phyloP scores from a whole-genome alignment of 108 stramenopile species.

The Epipyxis sp. region DNA sequence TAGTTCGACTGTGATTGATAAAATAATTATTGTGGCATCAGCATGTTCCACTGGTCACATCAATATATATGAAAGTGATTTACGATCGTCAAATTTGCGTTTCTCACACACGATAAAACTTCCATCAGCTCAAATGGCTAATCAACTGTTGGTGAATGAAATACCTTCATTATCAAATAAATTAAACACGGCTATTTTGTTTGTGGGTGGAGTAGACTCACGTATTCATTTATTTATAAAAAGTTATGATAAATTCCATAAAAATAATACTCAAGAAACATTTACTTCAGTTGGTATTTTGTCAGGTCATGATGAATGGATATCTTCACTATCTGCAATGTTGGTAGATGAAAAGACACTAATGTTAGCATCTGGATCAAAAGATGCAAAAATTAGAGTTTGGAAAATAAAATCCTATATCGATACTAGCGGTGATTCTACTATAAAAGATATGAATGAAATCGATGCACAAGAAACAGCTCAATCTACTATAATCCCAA shows the following conservation, averaged over 20 bases:
- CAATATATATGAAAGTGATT: too few species aligned
- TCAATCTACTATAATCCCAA: neutral
- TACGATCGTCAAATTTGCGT: too few species aligned
- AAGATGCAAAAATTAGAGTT: conserved; percentile 15
- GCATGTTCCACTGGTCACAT: too few species aligned
- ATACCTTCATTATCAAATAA: too few species aligned
- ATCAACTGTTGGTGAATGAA: too few species aligned
- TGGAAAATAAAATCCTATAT: conserved; percentile 3
- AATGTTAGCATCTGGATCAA: conserved; percentile 26
- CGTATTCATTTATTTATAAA: neutral
- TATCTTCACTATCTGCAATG: neutral
- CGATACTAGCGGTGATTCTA: neutral
- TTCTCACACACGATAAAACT: too few species aligned
- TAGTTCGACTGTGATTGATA: too few species aligned
- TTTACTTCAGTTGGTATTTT: neutral
- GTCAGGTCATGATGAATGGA: conserved; percentile 29
- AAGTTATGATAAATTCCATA: too few species aligned
- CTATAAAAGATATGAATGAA: neutral
- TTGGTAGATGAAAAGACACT: neutral
- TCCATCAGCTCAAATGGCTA: too few species aligned
- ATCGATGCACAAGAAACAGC: neutral
- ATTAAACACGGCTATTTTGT: neutral
- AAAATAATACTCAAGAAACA: too few species aligned
- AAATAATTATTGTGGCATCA: too few species aligned
- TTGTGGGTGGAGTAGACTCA: neutral